A percentile compares a stretch with the other conserved stretches of the same genome.
These are phyloP conservation scores for Silene coronaria DNA, from an alignment of 179 eudicot species.

Conservation along the genomic window DNA sequence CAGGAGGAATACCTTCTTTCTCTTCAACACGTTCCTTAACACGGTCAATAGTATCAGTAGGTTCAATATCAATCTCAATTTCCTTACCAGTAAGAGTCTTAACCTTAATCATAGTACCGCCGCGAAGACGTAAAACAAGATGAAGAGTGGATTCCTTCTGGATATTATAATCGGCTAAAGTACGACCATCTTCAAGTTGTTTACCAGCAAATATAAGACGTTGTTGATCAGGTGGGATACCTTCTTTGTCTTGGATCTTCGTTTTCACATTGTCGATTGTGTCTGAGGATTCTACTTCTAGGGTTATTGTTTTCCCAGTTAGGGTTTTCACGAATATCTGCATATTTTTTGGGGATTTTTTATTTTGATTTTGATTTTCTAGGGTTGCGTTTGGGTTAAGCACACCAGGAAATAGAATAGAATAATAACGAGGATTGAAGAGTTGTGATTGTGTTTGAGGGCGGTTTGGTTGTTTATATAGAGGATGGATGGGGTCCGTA, in stretches of 20 bases:
- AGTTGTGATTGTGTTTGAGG: no score
- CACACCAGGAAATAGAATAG: no score
- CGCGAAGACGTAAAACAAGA: background rate
- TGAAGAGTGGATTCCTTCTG: background rate
- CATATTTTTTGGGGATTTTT: background rate
- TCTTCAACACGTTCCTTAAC: background rate
- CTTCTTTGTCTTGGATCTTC: background rate
- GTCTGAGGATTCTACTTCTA: background rate
- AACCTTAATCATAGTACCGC: background rate
- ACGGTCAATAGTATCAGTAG: background rate
- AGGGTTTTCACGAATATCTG: conserved; percentile 9
- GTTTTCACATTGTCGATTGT: background rate
- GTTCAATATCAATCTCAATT: background rate
- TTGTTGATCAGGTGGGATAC: conserved; percentile 3
- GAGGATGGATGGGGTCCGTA: no score
- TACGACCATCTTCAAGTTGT: conserved; percentile 1
- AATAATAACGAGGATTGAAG: background rate
- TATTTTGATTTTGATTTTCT: background rate
- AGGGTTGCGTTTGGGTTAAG: background rate
- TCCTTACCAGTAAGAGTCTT: conserved; percentile 3
- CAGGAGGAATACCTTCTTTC: conserved; percentile 6
- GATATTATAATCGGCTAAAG: background rate
- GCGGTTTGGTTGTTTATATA: background rate
- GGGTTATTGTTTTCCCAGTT: conserved; percentile 8
- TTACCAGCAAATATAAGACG: background rate